phyloP scores from a whole-genome alignment of 2,329 filamentous ascomycete species.

The Xylaria sp. region DNA sequence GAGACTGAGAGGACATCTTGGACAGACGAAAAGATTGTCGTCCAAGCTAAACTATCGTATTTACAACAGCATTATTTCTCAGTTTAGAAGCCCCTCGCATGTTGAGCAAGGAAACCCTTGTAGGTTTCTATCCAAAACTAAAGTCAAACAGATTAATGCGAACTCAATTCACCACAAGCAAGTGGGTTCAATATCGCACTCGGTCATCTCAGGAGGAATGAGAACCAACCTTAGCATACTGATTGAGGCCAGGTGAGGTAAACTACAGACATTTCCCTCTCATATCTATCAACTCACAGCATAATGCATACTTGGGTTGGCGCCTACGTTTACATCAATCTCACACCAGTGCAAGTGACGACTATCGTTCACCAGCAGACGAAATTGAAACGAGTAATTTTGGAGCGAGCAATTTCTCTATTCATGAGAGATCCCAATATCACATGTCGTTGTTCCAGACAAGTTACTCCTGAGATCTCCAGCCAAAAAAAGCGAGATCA shows the following conservation, averaged over 20 bases:
- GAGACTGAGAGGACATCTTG: neutral
- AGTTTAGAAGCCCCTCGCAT: too few species aligned
- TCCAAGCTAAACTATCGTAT: neutral
- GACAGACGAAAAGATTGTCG: too few species aligned
- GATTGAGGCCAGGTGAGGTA: neutral
- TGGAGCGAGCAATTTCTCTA: neutral
- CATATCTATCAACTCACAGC: too few species aligned
- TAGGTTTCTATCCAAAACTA: neutral
- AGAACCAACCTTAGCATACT: too few species aligned
- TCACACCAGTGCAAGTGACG: too few species aligned
- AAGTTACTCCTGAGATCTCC: neutral
- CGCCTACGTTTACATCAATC: too few species aligned
- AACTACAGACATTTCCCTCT: neutral
- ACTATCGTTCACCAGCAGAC: neutral
- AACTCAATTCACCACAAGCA: too few species aligned
- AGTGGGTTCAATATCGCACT: too few species aligned
- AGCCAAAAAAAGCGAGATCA: constrained; percentile 7
- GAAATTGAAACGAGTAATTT: neutral
- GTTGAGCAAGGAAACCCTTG: too few species aligned
- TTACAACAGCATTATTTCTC: neutral
- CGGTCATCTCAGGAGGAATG: too few species aligned
- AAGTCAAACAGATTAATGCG: too few species aligned
- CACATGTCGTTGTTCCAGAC: neutral
- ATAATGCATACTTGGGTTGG: too few species aligned
- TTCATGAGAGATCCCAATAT: neutral